phyloP scores from a whole-genome alignment of 495 filamentous ascomycete genomes.

The Podospora anserina region DNA sequence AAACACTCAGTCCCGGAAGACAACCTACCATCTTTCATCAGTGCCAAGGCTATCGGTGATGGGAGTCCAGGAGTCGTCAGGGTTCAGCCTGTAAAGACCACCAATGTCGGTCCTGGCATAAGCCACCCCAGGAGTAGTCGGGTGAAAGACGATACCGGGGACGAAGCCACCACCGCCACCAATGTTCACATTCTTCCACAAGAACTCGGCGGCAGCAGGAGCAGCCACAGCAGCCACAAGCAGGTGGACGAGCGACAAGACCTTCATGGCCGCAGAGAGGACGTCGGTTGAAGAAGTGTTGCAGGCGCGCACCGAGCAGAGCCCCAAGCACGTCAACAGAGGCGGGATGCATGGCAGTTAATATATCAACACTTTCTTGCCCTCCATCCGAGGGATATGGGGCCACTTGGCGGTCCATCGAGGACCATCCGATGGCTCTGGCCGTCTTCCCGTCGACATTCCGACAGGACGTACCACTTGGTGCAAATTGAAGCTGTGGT shows the following conservation, averaged over 20 bases:
- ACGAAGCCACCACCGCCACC: slow-evolving; percentile 61
- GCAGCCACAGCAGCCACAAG: slow-evolving; percentile 32
- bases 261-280: slow-evolving; percentile 38
- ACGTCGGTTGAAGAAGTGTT: slow-evolving; percentile 4
- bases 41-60: slow-evolving; percentile 52
- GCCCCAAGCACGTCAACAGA: slow-evolving; percentile 11
- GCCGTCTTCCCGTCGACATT: slow-evolving; percentile 17
- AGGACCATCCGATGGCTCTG: slow-evolving; percentile 7
- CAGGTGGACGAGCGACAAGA: slow-evolving; percentile 31
- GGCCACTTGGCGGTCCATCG: slow-evolving; percentile 10
- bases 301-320: slow-evolving; percentile 16
- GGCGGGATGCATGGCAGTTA: slow-evolving; percentile 17
- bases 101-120: slow-evolving; percentile 64
- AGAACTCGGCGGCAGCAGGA: slow-evolving; percentile 33
- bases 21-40: slow-evolving; percentile 45
- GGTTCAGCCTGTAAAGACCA: slow-evolving; percentile 55
- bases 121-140: slow-evolving; percentile 52
- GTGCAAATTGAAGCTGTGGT: slow-evolving; percentile 13
- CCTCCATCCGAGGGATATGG: neutral
- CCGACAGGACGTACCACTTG: slow-evolving; percentile 1
- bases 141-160: slow-evolving; percentile 58
- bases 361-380: slow-evolving; percentile 18
- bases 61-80: slow-evolving; percentile 55
- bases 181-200: slow-evolving; percentile 50
- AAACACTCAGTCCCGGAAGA: slow-evolving; percentile 1